Percentiles rank a stretch among this genome's conserved stretches.
These are phyloP conservation scores for Eleusine coracana DNA, from an alignment of 176 grass and related monocot species.

Conservation along the genomic window DNA sequence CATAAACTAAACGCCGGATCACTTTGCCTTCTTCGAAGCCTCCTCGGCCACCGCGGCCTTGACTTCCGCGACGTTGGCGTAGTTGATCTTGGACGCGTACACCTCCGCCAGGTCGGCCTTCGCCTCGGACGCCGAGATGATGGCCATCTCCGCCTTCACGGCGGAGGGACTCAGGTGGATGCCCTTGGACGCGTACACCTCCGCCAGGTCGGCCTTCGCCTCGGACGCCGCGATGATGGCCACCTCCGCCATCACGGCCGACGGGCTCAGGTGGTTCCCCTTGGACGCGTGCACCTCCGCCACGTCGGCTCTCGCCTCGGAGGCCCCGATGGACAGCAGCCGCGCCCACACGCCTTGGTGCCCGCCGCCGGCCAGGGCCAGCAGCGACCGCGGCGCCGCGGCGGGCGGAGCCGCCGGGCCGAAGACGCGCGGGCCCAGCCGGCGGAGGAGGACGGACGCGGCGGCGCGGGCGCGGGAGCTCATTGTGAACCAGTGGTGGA, in stretches of 20 bases:
- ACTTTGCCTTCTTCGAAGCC: background rate
- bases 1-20: background rate
- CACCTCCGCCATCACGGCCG: background rate
- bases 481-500: constrained; percentile 35
- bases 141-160: background rate
- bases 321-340: constrained; percentile 49
- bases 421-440: constrained; percentile 48
- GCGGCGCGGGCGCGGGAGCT: constrained; percentile 56
- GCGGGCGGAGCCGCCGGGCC: constrained; percentile 3
- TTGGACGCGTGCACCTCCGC: background rate
- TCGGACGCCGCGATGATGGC: constrained; percentile 35
- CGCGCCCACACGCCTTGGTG: constrained; percentile 35
- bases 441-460: constrained; percentile 50
- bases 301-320: constrained; percentile 18
- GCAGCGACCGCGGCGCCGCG: constrained; percentile 2
- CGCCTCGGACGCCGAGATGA: background rate
- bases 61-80: background rate
- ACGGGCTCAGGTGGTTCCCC: background rate
- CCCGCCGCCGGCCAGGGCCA: constrained; percentile 6
- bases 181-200: background rate
- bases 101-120: background rate
- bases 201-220: background rate
- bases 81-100: background rate
- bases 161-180: background rate
- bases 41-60: background rate